Base-by-base conservation (phyloP, 2,329 filamentous ascomycete species). In the Alternaria triticina region DNA sequence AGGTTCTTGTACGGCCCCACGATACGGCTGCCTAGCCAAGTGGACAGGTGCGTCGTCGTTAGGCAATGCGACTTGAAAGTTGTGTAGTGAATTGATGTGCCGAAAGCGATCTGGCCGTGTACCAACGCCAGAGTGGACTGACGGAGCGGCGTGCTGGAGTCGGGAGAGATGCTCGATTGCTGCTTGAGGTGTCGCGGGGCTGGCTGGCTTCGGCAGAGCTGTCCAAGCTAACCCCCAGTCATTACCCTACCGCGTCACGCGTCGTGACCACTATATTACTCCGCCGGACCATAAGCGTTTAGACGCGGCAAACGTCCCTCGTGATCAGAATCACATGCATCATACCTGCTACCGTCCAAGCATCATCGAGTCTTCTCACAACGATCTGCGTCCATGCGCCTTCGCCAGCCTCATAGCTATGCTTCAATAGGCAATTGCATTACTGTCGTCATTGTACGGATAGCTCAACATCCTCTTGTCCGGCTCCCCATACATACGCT, bases 1-100 rank as follows among this genome's bases (percentile, higher is more conserved):
- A 17, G 2, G 52, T 62, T 8, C 47, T 58, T 27, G 59, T 57
- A 51, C 43, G 63, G 63, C 65, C 68, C 70, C 67, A 57, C 65
- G 59, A 59, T 52, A 45, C 54, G 45, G 71, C 47, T 73, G 73
- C 71, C 73, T 75, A 66, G 64, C 62, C 65, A 62, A 69, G 59
- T 64, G 64, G 56, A 64, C 55, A 70, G 57, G 47, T 70, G 33
- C 50, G 40, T 28, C 50, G 40, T 3, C 43, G n/a, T 58, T 51
- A 15, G 49, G 28, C 20, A 43, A 58, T 61, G 61, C 22, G 54
- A 62, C 62, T 56, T 67, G 63, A 60, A 67, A 62, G 61, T 51
- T 51, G 11, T 57, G 27, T 28, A 33, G 9, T 40, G 46, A 30
- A n/a, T 17, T 45, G 43, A 28, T 30, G 52, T 58, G 62, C 47